phyloP scores from a whole-genome alignment of 1,284 basidiomycete genomes.

The Sporisorium iseilematis-ciliati region DNA sequence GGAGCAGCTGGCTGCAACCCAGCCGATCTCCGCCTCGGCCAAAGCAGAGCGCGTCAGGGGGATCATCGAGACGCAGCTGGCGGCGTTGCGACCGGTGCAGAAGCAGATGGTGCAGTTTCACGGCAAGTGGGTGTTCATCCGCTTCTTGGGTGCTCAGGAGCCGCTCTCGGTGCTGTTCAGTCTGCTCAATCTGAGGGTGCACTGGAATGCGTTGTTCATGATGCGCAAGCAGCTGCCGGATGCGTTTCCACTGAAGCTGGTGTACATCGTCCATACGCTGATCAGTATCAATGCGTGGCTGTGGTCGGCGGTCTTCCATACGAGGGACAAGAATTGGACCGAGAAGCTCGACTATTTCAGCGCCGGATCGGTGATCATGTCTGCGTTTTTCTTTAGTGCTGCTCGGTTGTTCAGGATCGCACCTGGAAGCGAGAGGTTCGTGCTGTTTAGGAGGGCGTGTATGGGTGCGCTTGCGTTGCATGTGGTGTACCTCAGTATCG shows the following conservation, averaged over 20 bases:
- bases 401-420: conserved; percentile 67
- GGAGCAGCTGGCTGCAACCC: conserved; percentile 14
- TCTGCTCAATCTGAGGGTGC: conserved; percentile 80
- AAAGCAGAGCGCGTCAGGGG: conserved; percentile 12
- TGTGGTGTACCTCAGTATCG: conserved; percentile 80
- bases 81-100: conserved; percentile 54
- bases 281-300: conserved; percentile 91
- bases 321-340: conserved; percentile 84
- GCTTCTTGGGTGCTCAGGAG: conserved; percentile 84
- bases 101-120: conserved; percentile 72
- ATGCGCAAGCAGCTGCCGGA: conserved; percentile 56
- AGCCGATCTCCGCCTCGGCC: conserved; percentile 16
- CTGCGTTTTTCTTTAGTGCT: conserved; percentile 77
- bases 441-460: conserved; percentile 41
- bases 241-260: conserved; percentile 74
- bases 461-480: conserved; percentile 72
- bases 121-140: conserved; percentile 81
- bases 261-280: conserved; percentile 79
- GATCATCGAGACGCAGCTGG: conserved; percentile 43
- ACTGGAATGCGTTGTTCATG: conserved; percentile 50
- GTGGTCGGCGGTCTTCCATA: conserved; percentile 93
- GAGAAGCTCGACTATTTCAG: conserved; percentile 96
- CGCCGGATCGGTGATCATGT: conserved; percentile 79
- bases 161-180: conserved; percentile 92
- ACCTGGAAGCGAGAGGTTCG: conserved; percentile 44